A percentile compares a stretch with the other conserved stretches of the same genome.
phyloP scores from a whole-genome alignment of 768 basidiomycete genomes.

The Galerina sulciceps region DNA sequence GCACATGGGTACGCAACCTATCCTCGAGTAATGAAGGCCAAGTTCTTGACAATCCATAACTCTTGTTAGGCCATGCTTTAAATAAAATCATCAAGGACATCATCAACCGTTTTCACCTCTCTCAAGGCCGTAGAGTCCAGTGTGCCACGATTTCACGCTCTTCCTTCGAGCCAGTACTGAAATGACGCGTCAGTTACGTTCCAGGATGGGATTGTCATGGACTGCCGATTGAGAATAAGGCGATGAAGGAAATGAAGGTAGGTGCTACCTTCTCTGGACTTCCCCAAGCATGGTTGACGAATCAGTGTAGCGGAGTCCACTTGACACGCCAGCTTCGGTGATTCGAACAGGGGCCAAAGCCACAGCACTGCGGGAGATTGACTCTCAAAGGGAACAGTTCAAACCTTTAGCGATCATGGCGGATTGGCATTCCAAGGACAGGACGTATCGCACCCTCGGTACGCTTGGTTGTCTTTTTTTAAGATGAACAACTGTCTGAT shows the following conservation, averaged over 20 bases:
- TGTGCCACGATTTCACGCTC: constrained; percentile 38
- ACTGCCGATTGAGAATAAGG: constrained; percentile 95
- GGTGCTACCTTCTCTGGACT: constrained; percentile 17
- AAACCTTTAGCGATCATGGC: constrained; percentile 88
- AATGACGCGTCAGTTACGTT: constrained; percentile 63
- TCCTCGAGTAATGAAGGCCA: neutral
- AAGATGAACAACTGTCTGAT: neutral
- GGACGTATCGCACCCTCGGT: constrained; percentile 90
- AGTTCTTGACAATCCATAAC: neutral
- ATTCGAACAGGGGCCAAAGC: constrained; percentile 75
- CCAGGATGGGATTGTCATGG: constrained; percentile 99
- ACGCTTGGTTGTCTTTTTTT: constrained; percentile 5
- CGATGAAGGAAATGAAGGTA: constrained; percentile 77
- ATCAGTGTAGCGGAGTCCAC: constrained; percentile 54
- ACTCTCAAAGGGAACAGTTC: constrained; percentile 80
- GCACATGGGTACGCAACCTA: constrained; percentile 78
- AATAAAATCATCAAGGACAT: constrained; percentile 98
- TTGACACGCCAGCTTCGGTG: constrained; percentile 52
- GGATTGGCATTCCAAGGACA: constrained; percentile 68
- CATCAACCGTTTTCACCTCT: constrained; percentile 86
- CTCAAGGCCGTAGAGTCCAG: constrained; percentile 81
- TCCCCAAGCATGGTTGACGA: constrained; percentile 3
- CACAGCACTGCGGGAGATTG: constrained; percentile 77
- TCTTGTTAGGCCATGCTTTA: constrained; percentile 79
- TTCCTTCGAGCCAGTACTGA: neutral